Base-by-base conservation (phyloP, 192 early-diverging fungal species). In the Dispira simplex region DNA sequence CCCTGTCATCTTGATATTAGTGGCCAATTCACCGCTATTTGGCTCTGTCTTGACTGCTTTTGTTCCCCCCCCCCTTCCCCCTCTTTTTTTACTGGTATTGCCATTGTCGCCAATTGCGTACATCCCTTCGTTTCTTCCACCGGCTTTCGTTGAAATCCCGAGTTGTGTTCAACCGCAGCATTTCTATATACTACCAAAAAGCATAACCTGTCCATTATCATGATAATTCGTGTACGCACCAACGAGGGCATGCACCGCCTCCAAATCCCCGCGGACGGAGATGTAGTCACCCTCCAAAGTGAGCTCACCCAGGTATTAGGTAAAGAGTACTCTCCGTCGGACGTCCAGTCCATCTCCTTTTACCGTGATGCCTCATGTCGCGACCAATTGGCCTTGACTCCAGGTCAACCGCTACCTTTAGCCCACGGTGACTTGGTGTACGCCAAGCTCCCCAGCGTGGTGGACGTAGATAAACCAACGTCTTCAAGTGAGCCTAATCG, bases 181-280 rank as follows among this genome's bases (percentile, higher is more conserved):
- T 39, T 39, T 39, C 32, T 39, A 39, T 39, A 4, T 6, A 6
- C 6, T 39, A 39, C 32, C 32, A 6, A 39, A 39, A 39, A 39
- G 32, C 6, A 39, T 39, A 39, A 6, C 32, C 6, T 4, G 48
- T 23, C 21, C 48, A 51, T 51, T 51, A 27, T 3, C 54, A 56
- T 56, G 54, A 56, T 56, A 25, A 27, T 56, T 13, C 54, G 54
- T 27, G 25, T 56, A 14, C 54, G 54, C 3, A 56, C 54, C 54
- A 56, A 27, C 10, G n/a, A 56, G 54, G 54, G 54, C 20, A 56
- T 56, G 54, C 25, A 56, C 54, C 54, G 54, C 25, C 54, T 56
- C 25, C n/a, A 56, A 26, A 27, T 56, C 23, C 23, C 18, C 25
- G 18, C 54, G 2, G 20, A 13, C 20, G 18, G 16, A 3, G 27